These are phyloP conservation scores for Claviceps capensis DNA, from an alignment of 2,329 filamentous ascomycete species.

Conservation along the genomic window DNA sequence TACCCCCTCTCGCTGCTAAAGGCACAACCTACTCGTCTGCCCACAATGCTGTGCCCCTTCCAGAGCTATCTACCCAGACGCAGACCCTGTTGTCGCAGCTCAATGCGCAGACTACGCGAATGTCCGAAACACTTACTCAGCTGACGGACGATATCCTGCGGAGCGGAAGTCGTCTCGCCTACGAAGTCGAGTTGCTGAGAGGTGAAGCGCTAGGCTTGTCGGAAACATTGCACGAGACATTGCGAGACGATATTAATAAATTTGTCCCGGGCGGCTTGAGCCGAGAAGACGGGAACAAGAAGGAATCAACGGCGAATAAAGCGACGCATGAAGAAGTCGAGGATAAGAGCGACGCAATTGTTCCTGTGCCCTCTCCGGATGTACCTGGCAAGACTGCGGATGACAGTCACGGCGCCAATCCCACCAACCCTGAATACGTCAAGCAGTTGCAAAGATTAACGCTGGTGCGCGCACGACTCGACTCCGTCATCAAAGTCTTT, in stretches of 20 bases:
- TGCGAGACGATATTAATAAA: constrained; percentile 57
- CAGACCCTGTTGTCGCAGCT: constrained; percentile 78
- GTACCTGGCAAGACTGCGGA: constrained; percentile 5
- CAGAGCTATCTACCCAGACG: constrained; percentile 68
- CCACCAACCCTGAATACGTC: constrained; percentile 52
- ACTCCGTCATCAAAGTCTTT: constrained; percentile 81
- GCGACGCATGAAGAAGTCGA: constrained; percentile 7
- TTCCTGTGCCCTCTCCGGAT: constrained; percentile 3
- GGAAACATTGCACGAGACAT: constrained; percentile 59
- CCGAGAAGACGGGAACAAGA: constrained; percentile 17
- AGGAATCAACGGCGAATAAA: constrained; percentile 5
- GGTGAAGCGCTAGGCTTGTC: constrained; percentile 73
- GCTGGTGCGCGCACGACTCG: constrained; percentile 69
- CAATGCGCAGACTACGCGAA: constrained; percentile 72
- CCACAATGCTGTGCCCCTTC: constrained; percentile 40
- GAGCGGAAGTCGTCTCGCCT: constrained; percentile 75
- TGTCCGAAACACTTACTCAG: constrained; percentile 71
- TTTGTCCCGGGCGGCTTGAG: constrained; percentile 47
- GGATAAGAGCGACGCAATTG: constrained; percentile 13
- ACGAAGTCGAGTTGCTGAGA: constrained; percentile 87
- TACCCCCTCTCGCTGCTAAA: constrained; percentile 51
- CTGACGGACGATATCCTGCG: constrained; percentile 91
- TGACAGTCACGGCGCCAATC: constrained; percentile 8
- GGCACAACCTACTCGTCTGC: constrained; percentile 13
- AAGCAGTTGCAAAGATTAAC: constrained; percentile 70